Percentiles rank a stretch among this genome's conserved stretches.
These are phyloP conservation scores for Pseudogymnoascus sp. DNA, from an alignment of 2,329 filamentous ascomycete species.

Conservation along the genomic window DNA sequence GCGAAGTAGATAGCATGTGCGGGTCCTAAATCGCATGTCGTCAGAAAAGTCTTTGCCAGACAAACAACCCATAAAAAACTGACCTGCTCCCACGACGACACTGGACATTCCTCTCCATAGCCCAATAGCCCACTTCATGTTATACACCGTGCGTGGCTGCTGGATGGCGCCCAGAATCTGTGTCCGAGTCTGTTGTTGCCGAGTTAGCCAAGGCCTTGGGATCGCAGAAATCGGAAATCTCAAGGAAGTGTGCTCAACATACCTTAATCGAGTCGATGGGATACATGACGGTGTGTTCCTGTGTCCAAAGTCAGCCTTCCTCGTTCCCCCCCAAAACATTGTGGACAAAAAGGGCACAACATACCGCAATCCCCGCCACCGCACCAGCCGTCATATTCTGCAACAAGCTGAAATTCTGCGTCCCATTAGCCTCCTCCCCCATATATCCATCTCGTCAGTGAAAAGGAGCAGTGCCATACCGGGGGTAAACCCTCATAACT, in stretches of 20 bases:
- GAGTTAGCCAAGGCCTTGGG: background rate
- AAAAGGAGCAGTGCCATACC: background rate
- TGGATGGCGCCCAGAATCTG: constrained; percentile 76
- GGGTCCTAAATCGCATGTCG: constrained; percentile 55
- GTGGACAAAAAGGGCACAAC: constrained; percentile 30
- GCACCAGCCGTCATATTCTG: constrained; percentile 96
- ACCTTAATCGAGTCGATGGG: constrained; percentile 98
- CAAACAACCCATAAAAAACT: constrained; percentile 32
- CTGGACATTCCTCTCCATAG: constrained; percentile 96
- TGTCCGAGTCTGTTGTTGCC: constrained; percentile 75
- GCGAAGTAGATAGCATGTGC: constrained; percentile 98
- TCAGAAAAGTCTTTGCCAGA: constrained; percentile 14
- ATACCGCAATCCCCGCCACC: constrained; percentile 90
- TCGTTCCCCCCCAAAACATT: constrained; percentile 18
- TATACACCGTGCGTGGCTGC: constrained; percentile 1
- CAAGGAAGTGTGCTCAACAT: background rate
- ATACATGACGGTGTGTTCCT: constrained; percentile 99
- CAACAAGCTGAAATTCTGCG: constrained; percentile 72
- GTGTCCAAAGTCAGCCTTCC: constrained; percentile 16
- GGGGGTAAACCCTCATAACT: constrained; percentile 4
- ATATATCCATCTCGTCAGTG: background rate
- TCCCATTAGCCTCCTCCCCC: background rate
- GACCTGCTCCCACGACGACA: constrained; percentile 90
- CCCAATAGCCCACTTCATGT: background rate
- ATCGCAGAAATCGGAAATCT: background rate